Evolutionary conservation across 306 rosid species (phyloP).

Genomic region (Dryas drummondii): DNA sequence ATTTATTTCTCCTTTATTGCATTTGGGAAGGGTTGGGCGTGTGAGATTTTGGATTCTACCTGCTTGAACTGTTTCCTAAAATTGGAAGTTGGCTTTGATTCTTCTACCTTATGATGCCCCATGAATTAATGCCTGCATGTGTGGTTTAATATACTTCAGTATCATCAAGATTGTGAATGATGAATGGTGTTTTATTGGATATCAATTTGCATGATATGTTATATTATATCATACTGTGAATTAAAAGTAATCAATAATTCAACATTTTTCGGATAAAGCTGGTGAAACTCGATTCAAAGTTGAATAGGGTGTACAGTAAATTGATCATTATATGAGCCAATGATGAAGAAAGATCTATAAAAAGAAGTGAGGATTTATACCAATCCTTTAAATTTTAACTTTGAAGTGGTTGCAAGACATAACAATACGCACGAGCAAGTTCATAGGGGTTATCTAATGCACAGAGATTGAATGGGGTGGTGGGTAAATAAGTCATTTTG

Average conservation of each 20-base stretch:
- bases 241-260: too few relatives aligned
- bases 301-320: too few relatives aligned
- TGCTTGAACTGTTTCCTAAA: constrained; percentile 15
- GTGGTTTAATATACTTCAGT: not conserved
- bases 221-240: too few relatives aligned
- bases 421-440: not conserved
- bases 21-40: constrained; percentile 1
- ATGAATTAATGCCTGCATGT: not conserved
- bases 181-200: too few relatives aligned
- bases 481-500: constrained; percentile 8
- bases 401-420: not conserved
- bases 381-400: not conserved
- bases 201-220: too few relatives aligned
- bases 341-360: too few relatives aligned
- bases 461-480: constrained; percentile 6
- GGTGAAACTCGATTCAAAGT: too few relatives aligned
- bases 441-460: not conserved
- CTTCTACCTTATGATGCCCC: constrained; percentile 26
- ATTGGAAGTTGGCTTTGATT: constrained; percentile 11
- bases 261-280: too few relatives aligned
- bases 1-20: constrained; percentile 1
- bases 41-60: constrained; percentile 32
- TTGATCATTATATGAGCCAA: too few relatives aligned
- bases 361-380: too few relatives aligned
- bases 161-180: not conserved